Percentiles rank a stretch among this genome's conserved stretches.
Evolutionary conservation across 306 rosid genomes (phyloP).

Genomic region (Malus fusca): DNA sequence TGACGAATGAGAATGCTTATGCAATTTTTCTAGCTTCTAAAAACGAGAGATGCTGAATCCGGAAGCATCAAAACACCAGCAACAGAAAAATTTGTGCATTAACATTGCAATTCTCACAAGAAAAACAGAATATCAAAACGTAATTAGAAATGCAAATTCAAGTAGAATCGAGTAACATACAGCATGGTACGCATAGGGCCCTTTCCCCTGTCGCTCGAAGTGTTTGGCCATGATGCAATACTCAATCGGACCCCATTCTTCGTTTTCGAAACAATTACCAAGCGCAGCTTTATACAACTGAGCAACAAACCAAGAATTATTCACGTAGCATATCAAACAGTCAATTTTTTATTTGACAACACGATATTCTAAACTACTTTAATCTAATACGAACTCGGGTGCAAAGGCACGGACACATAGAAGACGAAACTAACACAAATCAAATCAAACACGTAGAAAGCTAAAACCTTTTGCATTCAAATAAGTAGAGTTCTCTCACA

Average conservation of each 20-base stretch:
- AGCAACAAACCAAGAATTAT: not conserved
- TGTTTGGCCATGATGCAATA: constrained; percentile 85
- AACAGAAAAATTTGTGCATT: not conserved
- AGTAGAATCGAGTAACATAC: constrained; percentile 37
- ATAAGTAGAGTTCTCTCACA: not conserved
- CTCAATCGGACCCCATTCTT: constrained; percentile 94
- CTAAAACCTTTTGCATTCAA: not conserved
- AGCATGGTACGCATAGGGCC: constrained; percentile 84
- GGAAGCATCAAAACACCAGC: not conserved
- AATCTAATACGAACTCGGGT: too few relatives aligned
- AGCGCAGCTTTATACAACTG: constrained; percentile 92
- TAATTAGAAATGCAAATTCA: not conserved
- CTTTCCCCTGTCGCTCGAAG: constrained; percentile 82
- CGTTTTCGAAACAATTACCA: constrained; percentile 75
- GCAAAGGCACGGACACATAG: too few relatives aligned
- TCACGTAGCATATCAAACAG: not conserved
- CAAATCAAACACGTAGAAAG: not conserved
- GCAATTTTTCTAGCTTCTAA: not conserved
- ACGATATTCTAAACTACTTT: too few relatives aligned
- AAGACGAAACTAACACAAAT: not conserved
- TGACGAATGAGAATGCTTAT: not conserved
- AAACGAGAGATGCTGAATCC: not conserved
- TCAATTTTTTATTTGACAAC: too few relatives aligned
- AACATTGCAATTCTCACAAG: not conserved
- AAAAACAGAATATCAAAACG: not conserved